phyloP scores from a whole-genome alignment of 305 asterid species.

The Salvia sclarea region DNA sequence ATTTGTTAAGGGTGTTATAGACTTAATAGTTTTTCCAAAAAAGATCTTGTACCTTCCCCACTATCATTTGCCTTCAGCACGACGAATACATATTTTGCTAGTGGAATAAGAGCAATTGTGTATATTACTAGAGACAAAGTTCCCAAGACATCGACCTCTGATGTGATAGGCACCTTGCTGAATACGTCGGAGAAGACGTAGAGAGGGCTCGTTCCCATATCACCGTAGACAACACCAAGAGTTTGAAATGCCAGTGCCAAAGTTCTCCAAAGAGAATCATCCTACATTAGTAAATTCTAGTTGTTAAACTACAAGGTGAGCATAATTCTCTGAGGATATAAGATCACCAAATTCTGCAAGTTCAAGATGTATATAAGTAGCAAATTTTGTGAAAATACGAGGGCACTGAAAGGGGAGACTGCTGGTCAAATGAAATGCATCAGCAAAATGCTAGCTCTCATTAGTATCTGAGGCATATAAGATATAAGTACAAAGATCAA shows the following conservation, averaged over 20 bases:
- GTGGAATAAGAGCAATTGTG: constrained; percentile 88
- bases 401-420: background rate
- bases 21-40: constrained; percentile 7
- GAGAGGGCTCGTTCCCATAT: constrained; percentile 95
- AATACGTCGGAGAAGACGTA: constrained; percentile 89
- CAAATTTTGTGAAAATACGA: background rate
- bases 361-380: background rate
- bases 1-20: background rate
- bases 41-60: constrained; percentile 76
- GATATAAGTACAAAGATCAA: constrained; percentile 1
- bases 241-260: constrained; percentile 89
- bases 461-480: background rate
- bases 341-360: constrained; percentile 8
- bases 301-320: constrained; percentile 4
- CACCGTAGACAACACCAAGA: constrained; percentile 96
- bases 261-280: constrained; percentile 66
- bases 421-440: background rate
- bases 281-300: constrained; percentile 45
- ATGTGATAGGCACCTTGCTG: constrained; percentile 84
- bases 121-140: constrained; percentile 84
- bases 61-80: constrained; percentile 94
- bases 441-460: background rate
- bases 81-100: constrained; percentile 80
- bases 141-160: constrained; percentile 87
- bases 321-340: background rate